Evolutionary conservation across 306 rosid genomes (phyloP).

Genomic region (Trifolium pratense): DNA sequence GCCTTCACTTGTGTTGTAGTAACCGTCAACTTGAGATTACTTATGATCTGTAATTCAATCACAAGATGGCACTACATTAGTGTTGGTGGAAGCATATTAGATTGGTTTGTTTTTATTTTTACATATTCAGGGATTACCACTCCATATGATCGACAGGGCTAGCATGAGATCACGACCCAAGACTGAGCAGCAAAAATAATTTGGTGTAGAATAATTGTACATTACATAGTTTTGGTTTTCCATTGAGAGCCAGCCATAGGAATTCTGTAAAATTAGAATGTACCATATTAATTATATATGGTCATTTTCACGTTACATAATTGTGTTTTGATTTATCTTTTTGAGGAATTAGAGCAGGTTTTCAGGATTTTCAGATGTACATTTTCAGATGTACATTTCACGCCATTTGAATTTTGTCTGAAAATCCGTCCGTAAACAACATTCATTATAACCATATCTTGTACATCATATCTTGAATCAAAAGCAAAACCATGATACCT

Average conservation of each 20-base stretch:
- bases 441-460: too few species aligned
- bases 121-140: constrained; percentile 72
- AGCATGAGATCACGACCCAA: constrained; percentile 68
- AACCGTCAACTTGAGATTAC: constrained; percentile 87
- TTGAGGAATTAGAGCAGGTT: constrained; percentile 37
- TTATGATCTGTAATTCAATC: constrained; percentile 84
- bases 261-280: constrained; percentile 60
- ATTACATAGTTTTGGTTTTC: constrained; percentile 48
- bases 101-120: constrained; percentile 84
- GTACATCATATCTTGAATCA: too few species aligned
- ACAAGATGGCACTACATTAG: constrained; percentile 90
- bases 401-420: too few species aligned
- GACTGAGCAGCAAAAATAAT: constrained; percentile 56
- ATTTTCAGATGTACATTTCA: too few species aligned
- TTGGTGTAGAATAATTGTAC: constrained; percentile 55
- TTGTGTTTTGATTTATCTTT: constrained; percentile 5
- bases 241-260: constrained; percentile 53
- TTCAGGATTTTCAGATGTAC: constrained; percentile 49
- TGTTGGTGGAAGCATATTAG: constrained; percentile 92
- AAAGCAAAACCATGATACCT: too few species aligned
- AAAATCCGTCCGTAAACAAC: too few species aligned
- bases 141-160: constrained; percentile 81
- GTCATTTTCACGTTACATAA: constrained; percentile 37
- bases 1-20: constrained; percentile 88
- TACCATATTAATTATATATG: constrained; percentile 46